Evolutionary conservation across 352 stramenopile genomes (phyloP).

Genomic region (Phytophthora tubulina): DNA sequence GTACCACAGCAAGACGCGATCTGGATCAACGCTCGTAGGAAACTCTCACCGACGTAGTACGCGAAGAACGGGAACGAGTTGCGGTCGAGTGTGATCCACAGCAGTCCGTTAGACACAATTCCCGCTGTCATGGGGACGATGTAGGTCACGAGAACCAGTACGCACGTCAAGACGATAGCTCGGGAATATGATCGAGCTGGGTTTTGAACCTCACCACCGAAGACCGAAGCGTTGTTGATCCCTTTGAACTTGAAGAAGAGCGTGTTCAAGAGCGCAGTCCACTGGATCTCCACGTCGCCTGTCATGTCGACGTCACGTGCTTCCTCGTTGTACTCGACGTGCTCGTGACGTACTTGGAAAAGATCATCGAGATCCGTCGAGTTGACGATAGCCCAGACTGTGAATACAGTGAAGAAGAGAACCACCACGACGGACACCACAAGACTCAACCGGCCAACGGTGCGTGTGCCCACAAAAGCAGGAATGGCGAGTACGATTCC

Average conservation of each 20-base stretch:
- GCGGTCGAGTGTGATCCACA: slow-evolving; percentile 82
- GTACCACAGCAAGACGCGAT: slow-evolving; percentile 78
- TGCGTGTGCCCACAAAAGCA: slow-evolving; percentile 53
- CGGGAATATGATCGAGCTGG: slow-evolving; percentile 84
- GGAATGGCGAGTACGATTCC: slow-evolving; percentile 48
- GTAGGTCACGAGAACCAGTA: slow-evolving; percentile 85
- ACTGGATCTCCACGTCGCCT: slow-evolving; percentile 66
- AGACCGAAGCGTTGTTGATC: slow-evolving; percentile 92
- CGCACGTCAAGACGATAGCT: slow-evolving; percentile 83
- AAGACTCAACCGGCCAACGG: too few relatives aligned
- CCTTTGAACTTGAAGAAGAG: slow-evolving; percentile 97
- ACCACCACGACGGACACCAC: slow-evolving; percentile 46
- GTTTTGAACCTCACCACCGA: slow-evolving; percentile 92
- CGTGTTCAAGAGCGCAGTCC: slow-evolving; percentile 91
- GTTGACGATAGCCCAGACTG: slow-evolving; percentile 49
- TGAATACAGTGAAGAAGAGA: slow-evolving; percentile 54
- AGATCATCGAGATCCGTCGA: slow-evolving; percentile 49
- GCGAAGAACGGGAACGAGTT: slow-evolving; percentile 89
- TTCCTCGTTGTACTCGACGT: slow-evolving; percentile 21
- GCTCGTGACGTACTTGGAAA: slow-evolving; percentile 51
- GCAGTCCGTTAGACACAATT: slow-evolving; percentile 61
- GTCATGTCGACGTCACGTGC: slow-evolving; percentile 34
- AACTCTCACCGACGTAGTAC: slow-evolving; percentile 78
- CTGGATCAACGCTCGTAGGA: slow-evolving; percentile 88
- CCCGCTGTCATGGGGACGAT: slow-evolving; percentile 90